Conservation (phyloP, 352 stramenopile species). For the Phytophthora hibernalis region DNA sequence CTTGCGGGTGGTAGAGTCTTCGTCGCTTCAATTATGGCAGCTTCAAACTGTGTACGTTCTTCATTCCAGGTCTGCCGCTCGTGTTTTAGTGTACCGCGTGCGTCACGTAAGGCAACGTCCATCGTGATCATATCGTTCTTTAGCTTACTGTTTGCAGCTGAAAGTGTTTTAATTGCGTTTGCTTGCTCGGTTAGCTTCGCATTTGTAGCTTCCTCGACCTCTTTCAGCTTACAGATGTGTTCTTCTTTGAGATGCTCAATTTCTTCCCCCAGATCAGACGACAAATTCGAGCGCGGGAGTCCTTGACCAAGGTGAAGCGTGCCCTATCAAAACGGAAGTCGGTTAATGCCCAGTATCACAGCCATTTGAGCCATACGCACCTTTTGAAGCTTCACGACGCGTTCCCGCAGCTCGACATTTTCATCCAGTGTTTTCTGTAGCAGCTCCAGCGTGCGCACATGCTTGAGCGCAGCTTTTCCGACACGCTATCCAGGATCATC, state of each 20-base stretch:
- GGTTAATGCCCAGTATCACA: neutral
- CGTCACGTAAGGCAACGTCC: conserved; percentile 43
- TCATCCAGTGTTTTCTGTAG: conserved; percentile 84
- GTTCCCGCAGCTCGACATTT: conserved; percentile 71
- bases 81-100: conserved; percentile 46
- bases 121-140: conserved; percentile 63
- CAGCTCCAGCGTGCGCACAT: conserved; percentile 80
- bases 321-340: conserved; percentile 32
- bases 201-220: conserved; percentile 43
- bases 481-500: conserved; percentile 69
- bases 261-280: conserved; percentile 64
- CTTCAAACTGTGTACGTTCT: conserved; percentile 39
- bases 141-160: conserved; percentile 54
- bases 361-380: conserved; percentile 14
- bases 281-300: conserved; percentile 48
- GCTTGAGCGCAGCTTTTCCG: conserved; percentile 79
- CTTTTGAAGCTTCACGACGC: conserved; percentile 55
- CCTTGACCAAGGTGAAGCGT: conserved; percentile 57
- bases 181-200: conserved; percentile 42
- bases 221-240: conserved; percentile 42
- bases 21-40: conserved; percentile 24
- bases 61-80: conserved; percentile 44
- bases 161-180: conserved; percentile 36
- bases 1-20: conserved; percentile 33
- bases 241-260: conserved; percentile 62